A percentile compares a stretch with the other conserved stretches of the same genome.
These are phyloP conservation scores for Monilinia fructicola DNA, from an alignment of 2,329 filamentous ascomycete species.

Conservation along the genomic window DNA sequence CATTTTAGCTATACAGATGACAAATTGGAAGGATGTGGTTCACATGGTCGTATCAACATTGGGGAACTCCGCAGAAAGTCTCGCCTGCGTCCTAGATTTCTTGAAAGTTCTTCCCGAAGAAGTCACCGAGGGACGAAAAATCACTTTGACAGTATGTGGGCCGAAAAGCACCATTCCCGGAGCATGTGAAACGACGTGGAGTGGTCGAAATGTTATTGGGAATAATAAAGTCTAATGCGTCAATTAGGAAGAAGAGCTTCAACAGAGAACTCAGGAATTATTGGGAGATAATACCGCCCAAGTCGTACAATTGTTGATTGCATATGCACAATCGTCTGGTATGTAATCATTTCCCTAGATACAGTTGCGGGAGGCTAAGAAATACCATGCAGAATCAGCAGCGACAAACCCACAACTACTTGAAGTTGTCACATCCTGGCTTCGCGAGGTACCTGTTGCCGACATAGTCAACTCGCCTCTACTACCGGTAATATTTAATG, in stretches of 20 bases:
- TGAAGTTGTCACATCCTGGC: slow-evolving; percentile 95
- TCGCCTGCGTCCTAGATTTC: slow-evolving; percentile 91
- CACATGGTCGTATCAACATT: slow-evolving; percentile 76
- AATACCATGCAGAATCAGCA: slow-evolving; percentile 59
- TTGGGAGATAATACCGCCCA: slow-evolving; percentile 86
- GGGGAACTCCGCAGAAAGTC: slow-evolving; percentile 71
- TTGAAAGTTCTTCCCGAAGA: slow-evolving; percentile 96
- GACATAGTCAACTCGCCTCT: slow-evolving; percentile 84
- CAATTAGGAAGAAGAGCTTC: slow-evolving; percentile 90
- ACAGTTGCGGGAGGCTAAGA: slow-evolving; percentile 31
- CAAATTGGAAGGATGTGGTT: slow-evolving; percentile 90
- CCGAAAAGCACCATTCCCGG: slow-evolving; percentile 52
- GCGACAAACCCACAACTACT: slow-evolving; percentile 86
- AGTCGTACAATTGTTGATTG: slow-evolving; percentile 82
- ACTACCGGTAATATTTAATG: slow-evolving; percentile 76
- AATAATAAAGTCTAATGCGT: slow-evolving; percentile 50
- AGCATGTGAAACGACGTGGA: slow-evolving; percentile 41
- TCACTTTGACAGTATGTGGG: slow-evolving; percentile 97
- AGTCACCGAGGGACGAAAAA: slow-evolving; percentile 98
- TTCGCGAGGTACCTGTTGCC: slow-evolving; percentile 83
- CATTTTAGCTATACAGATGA: slow-evolving; percentile 94
- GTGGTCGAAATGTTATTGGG: slow-evolving; percentile 40
- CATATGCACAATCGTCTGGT: slow-evolving; percentile 91
- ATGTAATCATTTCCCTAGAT: slow-evolving; percentile 43
- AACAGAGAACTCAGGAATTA: slow-evolving; percentile 79